Percentiles rank a stretch among this genome's conserved stretches.
These are phyloP conservation scores for Linnemannia schmuckeri DNA, from an alignment of 192 early-diverging fungal genomes.

Conservation along the genomic window DNA sequence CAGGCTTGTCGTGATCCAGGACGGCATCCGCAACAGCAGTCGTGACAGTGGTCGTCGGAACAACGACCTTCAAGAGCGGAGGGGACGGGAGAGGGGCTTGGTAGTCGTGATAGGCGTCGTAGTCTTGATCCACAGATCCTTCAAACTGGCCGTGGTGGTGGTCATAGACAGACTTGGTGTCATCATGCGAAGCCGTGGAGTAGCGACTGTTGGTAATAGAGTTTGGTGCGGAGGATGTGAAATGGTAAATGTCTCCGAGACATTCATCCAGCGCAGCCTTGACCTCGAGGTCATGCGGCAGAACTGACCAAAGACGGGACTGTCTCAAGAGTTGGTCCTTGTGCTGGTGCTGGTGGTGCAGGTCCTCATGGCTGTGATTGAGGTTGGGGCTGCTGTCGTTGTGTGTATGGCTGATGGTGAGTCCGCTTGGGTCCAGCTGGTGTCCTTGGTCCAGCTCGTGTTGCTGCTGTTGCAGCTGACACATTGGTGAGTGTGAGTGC, in stretches of 20 bases:
- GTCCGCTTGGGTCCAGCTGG: background rate
- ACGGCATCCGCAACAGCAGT: background rate
- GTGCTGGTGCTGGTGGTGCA: background rate
- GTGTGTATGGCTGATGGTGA: background rate
- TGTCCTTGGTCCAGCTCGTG: background rate
- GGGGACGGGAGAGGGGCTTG: background rate
- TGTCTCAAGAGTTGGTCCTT: background rate
- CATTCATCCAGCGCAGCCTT: slow-evolving; percentile 4
- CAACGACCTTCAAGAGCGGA: background rate
- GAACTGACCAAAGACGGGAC: background rate
- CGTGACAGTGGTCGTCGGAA: background rate
- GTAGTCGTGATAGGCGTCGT: background rate
- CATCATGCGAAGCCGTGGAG: background rate
- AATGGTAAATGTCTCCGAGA: background rate
- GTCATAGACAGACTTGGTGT: background rate
- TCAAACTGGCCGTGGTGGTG: background rate
- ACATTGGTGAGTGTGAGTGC: background rate
- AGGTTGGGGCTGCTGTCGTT: background rate
- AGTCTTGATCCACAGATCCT: too few relatives aligned
- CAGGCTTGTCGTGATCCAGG: background rate
- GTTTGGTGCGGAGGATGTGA: background rate
- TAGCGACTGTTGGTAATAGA: background rate
- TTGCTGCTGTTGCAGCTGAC: too few relatives aligned
- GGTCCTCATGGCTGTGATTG: background rate
- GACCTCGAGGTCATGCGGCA: background rate